phyloP scores from a whole-genome alignment of 768 basidiomycete species.

The Sporobolomyces roseus region DNA sequence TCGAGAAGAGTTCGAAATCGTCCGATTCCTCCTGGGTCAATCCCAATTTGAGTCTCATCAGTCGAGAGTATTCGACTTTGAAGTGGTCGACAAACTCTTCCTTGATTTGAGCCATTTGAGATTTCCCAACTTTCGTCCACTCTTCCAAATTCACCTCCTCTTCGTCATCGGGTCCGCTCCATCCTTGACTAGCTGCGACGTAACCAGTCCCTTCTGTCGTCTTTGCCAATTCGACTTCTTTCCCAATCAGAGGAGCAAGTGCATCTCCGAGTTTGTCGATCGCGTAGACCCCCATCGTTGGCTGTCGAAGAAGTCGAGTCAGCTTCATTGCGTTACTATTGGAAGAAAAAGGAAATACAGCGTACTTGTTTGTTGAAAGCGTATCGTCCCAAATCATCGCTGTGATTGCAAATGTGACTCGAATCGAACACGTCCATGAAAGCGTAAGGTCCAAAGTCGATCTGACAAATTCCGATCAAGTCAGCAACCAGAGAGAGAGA shows the following conservation, averaged over 20 bases:
- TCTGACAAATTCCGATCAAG: no score
- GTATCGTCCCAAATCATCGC: constrained; percentile 60
- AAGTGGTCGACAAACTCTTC: constrained; percentile 60
- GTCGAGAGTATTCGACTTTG: constrained; percentile 60
- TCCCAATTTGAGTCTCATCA: constrained; percentile 68
- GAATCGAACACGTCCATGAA: constrained; percentile 31
- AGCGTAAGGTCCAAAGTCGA: constrained; percentile 56
- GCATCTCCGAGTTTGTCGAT: constrained; percentile 61
- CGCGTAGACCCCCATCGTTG: constrained; percentile 61
- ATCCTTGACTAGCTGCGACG: constrained; percentile 55
- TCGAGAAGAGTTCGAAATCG: constrained; percentile 65
- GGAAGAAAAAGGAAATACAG: no score
- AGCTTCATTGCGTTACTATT: no score
- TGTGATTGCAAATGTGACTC: constrained; percentile 52
- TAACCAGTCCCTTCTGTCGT: constrained; percentile 46
- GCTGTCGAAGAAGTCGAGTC: constrained; percentile 47
- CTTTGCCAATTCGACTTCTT: constrained; percentile 61
- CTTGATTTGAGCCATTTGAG: constrained; percentile 62
- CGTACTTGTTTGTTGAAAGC: constrained; percentile 22
- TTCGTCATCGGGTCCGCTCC: constrained; percentile 58
- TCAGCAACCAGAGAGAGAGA: no score
- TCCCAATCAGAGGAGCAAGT: constrained; percentile 79
- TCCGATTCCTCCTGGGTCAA: constrained; percentile 57
- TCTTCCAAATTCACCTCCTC: constrained; percentile 55
- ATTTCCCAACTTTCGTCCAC: constrained; percentile 62